Base-by-base conservation (phyloP, 768 basidiomycete genomes). In the Podaxis sp. region DNA sequence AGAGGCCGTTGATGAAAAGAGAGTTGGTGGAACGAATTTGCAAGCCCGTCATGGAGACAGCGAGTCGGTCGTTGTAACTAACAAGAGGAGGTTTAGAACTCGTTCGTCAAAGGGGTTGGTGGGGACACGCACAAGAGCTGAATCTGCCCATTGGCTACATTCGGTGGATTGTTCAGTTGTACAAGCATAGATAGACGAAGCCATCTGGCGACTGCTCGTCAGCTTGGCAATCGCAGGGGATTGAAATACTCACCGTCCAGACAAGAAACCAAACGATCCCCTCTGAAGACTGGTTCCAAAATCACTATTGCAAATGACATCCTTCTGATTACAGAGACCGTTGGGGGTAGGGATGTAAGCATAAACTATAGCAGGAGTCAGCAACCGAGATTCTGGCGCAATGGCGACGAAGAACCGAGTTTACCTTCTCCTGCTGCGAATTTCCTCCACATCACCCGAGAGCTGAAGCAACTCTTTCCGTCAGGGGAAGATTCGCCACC, bases 251-350 rank as follows among this genome's bases (percentile, higher is more conserved):
- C 71, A 93, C 86, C 80, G 76, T 66, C 86, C 89, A 59, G 77
- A 72, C 5, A 71, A 68, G 66, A 92, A 90, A 27, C 73, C 74
- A 71, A 89, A 91, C 3, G 82, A 75, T 1, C 87, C 88, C 46
- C 91, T 80, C 44, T 81, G 76, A 18, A 94, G 75, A 60, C 89
- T 90, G n/a, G 86, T 83, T 37, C 92, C 92, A 68, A 87, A 93
- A 62, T 89, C 89, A 7, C 77, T 70, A 67, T 91, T 88, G 74
- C 92, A 93, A 28, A 73, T 78, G 53, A 92, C 77, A 47, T 78
- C 73, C 44, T 71, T 69, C 21, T 83, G 72, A 5, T 73, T 74
- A 67, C 90, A 93, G 9, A 93, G 68, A 50, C 75, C 73, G 67
- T 87, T 82, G 5, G 85, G 74, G 0, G 80, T 79, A 3, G 89